Evolutionary conservation across 306 rosid genomes (phyloP).

Genomic region (Adenanthera pavonina): DNA sequence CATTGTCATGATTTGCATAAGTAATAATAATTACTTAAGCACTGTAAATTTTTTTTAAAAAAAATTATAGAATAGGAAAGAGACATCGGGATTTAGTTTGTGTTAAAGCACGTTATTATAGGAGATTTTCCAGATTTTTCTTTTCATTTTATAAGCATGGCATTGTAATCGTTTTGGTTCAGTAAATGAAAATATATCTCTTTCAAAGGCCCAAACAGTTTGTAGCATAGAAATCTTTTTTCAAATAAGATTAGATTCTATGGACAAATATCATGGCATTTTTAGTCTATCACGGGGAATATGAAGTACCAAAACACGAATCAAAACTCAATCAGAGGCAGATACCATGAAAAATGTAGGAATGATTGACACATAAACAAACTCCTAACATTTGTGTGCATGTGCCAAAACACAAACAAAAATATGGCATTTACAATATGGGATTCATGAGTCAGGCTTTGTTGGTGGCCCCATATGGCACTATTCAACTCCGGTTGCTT

Average conservation of each 20-base stretch:
- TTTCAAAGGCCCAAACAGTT: background rate
- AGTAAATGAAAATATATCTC: too few species aligned
- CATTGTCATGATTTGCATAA: background rate
- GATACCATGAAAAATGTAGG: background rate
- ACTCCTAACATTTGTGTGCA: slow-evolving; percentile 3
- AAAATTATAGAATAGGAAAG: background rate
- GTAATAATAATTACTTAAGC: background rate
- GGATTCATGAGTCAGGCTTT: background rate
- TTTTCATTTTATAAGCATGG: too few species aligned
- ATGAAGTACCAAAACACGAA: slow-evolving; percentile 25
- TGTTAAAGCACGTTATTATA: too few species aligned
- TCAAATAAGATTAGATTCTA: slow-evolving; percentile 2
- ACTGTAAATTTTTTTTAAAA: too few species aligned
- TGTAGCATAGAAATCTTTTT: background rate
- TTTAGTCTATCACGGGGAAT: slow-evolving; percentile 8
- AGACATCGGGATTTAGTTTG: background rate
- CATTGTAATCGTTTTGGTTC: too few species aligned
- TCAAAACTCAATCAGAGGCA: slow-evolving; percentile 31
- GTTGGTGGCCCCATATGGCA: background rate
- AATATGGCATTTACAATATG: slow-evolving; percentile 38
- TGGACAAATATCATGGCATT: slow-evolving; percentile 1
- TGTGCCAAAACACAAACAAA: slow-evolving; percentile 22
- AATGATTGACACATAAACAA: background rate
- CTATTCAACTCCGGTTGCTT: slow-evolving; percentile 30
- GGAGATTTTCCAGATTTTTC: too few species aligned